Base-by-base conservation (phyloP, 768 basidiomycete genomes). In the Neoboletus magnificus region DNA sequence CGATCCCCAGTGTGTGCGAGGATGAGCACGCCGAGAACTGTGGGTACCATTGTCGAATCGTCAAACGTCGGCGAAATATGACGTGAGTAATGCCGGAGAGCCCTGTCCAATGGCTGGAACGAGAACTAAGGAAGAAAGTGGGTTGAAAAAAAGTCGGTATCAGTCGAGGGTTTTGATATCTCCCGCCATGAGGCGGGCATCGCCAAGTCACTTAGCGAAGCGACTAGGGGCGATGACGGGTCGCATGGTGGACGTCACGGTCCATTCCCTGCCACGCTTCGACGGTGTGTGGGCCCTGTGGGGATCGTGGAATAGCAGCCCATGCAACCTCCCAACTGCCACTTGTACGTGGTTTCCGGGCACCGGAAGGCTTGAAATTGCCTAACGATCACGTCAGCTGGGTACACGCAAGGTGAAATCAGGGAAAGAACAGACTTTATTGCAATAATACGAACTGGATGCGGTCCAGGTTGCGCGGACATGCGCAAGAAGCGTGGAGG, bases 1-100 rank as follows among this genome's bases (percentile, higher is more conserved):
- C 88, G 83, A 73, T 89, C 89, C 54, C 89, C 89, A 64, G 86
- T 89, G 62, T 87, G 82, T 57, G 86, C 85, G 67, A 91, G 77
- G 70, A 89, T 78, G 63, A 91, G 81, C 61, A 87, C 86, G 70
- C 89, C 89, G 62, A 86, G 85, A 59, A 91, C 83, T 55, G 20
- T 58, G 39, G 67, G 52, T 42, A 56, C 60, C 60, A 58, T 67
- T 41, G 39, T 59, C 16, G 55, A 46, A 46, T 69, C 48, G 65
- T 66, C 30, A 58, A 54, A 42, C 23, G 53, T 50, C 12, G 37
- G 51, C 25, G 22, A 45, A 18, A 50, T 30, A 20, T 22, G 33
- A 44, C 25, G 4, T 12, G n/a, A 46, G 37, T 37, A 1, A 18
- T 47, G 36, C 27, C 29, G 30, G 57, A 32, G 48, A 27, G 37